A percentile compares a stretch with the other conserved stretches of the same genome.
Evolutionary conservation across 2,329 filamentous ascomycete species (phyloP).

Genomic region (Colletotrichum sojae): DNA sequence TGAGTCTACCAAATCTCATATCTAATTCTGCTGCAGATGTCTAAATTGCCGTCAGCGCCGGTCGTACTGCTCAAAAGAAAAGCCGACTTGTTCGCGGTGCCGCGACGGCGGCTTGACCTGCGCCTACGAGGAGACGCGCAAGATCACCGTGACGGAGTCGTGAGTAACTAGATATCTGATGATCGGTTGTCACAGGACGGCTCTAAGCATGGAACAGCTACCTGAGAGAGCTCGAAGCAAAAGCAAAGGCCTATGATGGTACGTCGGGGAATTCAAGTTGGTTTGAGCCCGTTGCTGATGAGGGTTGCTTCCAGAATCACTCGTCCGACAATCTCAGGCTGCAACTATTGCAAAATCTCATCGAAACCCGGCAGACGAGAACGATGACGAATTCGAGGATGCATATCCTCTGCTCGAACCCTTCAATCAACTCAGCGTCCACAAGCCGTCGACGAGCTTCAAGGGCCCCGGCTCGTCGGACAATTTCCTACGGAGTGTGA

Average conservation of each 20-base stretch:
- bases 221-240: constrained; percentile 30
- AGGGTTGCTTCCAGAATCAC: neutral
- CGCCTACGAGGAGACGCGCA: constrained; percentile 53
- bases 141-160: constrained; percentile 53
- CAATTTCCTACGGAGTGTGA: constrained; percentile 54
- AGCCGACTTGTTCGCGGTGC: constrained; percentile 52
- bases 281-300: neutral
- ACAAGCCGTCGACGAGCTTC: constrained; percentile 51
- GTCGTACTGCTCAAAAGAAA: constrained; percentile 55
- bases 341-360: neutral
- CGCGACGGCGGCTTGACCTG: constrained; percentile 49
- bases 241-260: constrained; percentile 37
- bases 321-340: neutral
- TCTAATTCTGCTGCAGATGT: constrained; percentile 46
- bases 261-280: neutral
- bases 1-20: neutral
- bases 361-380: constrained; percentile 42
- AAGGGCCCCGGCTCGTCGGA: constrained; percentile 56
- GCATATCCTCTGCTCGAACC: constrained; percentile 51
- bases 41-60: constrained; percentile 52
- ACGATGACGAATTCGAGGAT: constrained; percentile 50
- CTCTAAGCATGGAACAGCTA: constrained; percentile 4
- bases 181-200: no score
- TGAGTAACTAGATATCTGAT: constrained; percentile 36
- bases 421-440: constrained; percentile 52